These are phyloP conservation scores for Lecanoromycetidae sp. DNA, from an alignment of 2,329 filamentous ascomycete species.

Conservation along the genomic window DNA sequence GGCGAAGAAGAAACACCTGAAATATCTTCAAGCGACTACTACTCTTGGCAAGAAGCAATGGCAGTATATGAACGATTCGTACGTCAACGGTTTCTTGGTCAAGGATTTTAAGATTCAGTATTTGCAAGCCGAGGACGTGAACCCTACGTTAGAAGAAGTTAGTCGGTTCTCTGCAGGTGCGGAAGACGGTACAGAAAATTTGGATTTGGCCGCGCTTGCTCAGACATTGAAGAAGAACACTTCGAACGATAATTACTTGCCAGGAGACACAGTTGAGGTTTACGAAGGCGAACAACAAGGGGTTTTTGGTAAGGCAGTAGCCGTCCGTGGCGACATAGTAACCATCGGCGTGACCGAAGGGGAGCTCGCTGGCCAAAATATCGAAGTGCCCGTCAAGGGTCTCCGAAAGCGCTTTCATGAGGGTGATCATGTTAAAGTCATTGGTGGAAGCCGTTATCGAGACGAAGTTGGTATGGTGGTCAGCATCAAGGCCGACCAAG, in stretches of 20 bases:
- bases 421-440: conserved; percentile 97
- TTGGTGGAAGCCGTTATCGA: conserved; percentile 83
- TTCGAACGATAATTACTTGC: conserved; percentile 70
- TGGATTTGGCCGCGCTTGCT: conserved; percentile 82
- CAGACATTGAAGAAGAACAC: conserved; percentile 79
- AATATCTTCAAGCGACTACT: conserved; percentile 42
- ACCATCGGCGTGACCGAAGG: conserved; percentile 77
- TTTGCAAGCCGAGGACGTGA: conserved; percentile 76
- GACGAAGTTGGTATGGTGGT: conserved; percentile 97
- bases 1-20: conserved; percentile 74
- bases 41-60: conserved; percentile 55
- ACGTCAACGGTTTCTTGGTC: conserved; percentile 82
- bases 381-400: conserved; percentile 85
- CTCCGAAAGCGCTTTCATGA: conserved; percentile 84
- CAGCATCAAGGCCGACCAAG: conserved; percentile 79
- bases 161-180: conserved; percentile 82
- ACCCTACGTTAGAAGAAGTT: conserved; percentile 86
- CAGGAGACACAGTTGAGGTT: conserved; percentile 92
- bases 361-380: conserved; percentile 65
- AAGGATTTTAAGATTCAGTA: conserved; percentile 88
- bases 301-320: conserved; percentile 71
- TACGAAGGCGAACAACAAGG: conserved; percentile 92
- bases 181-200: conserved; percentile 84
- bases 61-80: conserved; percentile 78
- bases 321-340: conserved; percentile 84